Base-by-base conservation (phyloP, 2,329 filamentous ascomycete species). In the Magnaporthiopsis poae region DNA sequence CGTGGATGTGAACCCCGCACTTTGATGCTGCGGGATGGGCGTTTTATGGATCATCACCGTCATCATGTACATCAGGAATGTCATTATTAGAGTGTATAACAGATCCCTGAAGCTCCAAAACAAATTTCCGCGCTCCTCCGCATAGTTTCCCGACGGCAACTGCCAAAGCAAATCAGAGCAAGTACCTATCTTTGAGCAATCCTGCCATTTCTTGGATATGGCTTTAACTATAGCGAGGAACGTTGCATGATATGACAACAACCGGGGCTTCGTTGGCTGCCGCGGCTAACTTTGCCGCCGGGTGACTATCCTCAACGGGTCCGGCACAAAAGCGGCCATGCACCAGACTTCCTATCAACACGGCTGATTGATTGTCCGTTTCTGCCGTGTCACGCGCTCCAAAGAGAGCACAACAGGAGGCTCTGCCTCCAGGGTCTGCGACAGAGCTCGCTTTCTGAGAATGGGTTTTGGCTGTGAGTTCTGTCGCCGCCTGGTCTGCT, bases 391-490 rank as follows among this genome's bases (percentile, higher is more conserved):
- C 46, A 56, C 18, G n/a, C 18, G 46, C 21, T 56, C 46, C 21
- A 56, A 56, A 56, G 46, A 11, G n/a, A n/a, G 46, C 46, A 11
- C 46, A 5, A 18, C 21, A 56, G 18, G 21, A n/a, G 46, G 8
- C 8, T 11, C 21, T 5, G 46, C 5, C 5, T n/a, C 46, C 9
- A 3, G 46, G 21, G 7, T 56, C 8, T 56, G 46, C 46, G 46
- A 56, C 46, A 21, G 46, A 56, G 46, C n/a, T 21, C 46, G 46
- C 46, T 61, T 65, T n/a, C 56, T 60, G 2, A 65, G n/a, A 59
- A 65, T 65, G 21, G 63, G 63, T 11, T 59, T 35, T 29, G 52
- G 63, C 21, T 59, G 63, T 12, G 56, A 21, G 35, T 12, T 36
- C 31, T 31, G 56, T 33, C 52, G 52, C 11, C 63, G 46, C 11